Evolutionary conservation across 257 asterid genomes (phyloP), one percentile per base, ranked within the genome.

Genomic region (Solanum rostratum): DNA sequence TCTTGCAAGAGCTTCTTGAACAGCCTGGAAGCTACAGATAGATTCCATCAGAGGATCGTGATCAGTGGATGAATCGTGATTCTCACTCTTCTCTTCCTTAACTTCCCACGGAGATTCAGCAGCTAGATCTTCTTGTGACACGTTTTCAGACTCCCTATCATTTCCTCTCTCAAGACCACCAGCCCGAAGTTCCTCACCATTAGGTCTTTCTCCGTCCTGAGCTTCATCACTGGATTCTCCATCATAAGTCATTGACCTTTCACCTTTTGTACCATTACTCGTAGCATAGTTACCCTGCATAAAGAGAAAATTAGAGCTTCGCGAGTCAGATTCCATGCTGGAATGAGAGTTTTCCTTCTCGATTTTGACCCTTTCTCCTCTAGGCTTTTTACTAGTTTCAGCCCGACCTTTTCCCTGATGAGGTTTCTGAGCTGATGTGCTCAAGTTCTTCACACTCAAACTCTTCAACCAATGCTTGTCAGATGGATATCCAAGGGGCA

Each of bases 251-350:
- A 78, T 84, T 20, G 89, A 87, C 62, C 88, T 90, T 84, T 89
- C 94, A 83, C 86, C 83, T 84, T 39, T 89, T 49, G 85, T 88
- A 46, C 94, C 91, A 78, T 94, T 93, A 88, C 89, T 92, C 37
- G 88, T 68, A 19, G 68, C 88, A 73, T 88, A 88, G 86, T 82
- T 87, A 80, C 94, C 98, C 98, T 91, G 98, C 96, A 88, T 69
- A 89, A 90, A 94, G 74, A 92, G 87, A 91, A 91, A 90, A 90
- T 91, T 86, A 89, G 89, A 91, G 89, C 95, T 95, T 87, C 88
- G 92, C 84, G 92, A 95, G 94, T 95, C 97, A 91, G 98, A 94
- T 87, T 94, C 99, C 95, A 94, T 68, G 90, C 98, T 93, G 97
- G 98, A 95, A 90, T 91, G 97, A 89, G 97, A 93, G 92, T 89